These are phyloP conservation scores for Neurospora cerealis DNA, from an alignment of 495 filamentous ascomycete species.

Conservation along the genomic window DNA sequence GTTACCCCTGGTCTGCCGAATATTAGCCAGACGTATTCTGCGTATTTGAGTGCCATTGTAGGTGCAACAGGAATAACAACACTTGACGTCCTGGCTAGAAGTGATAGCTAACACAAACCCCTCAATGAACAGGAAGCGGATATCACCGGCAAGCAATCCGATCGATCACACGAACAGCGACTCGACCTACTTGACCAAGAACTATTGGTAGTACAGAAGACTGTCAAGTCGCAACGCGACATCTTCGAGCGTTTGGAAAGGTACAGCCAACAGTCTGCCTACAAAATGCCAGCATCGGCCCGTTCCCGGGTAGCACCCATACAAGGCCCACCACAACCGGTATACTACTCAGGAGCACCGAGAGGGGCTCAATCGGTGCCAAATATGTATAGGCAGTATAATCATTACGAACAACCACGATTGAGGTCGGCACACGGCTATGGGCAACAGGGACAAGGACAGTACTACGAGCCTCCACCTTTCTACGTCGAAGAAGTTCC, in stretches of 20 bases:
- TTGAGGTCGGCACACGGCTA: neutral
- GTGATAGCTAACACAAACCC: neutral
- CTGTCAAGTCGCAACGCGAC: conserved; percentile 10
- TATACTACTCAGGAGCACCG: neutral
- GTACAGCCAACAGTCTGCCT: conserved; percentile 5
- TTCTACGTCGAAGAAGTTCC: neutral
- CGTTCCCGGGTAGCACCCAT: neutral
- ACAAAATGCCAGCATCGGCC: conserved; percentile 8
- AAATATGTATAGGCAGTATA: neutral
- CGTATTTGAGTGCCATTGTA: conserved; percentile 25
- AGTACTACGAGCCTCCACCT: neutral
- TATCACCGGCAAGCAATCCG: conserved; percentile 21
- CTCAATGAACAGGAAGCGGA: conserved; percentile 15
- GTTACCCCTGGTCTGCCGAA: conserved; percentile 16
- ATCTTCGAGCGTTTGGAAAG: conserved; percentile 14
- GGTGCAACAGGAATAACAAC: neutral
- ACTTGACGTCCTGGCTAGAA: neutral
- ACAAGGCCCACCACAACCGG: neutral
- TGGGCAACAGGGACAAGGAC: neutral
- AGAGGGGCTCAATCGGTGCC: neutral
- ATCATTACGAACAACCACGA: neutral
- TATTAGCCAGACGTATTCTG: conserved; percentile 24
- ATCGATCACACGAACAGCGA: conserved; percentile 26
- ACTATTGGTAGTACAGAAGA: conserved; percentile 23
- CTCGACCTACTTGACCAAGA: conserved; percentile 29